phyloP scores from a whole-genome alignment of 768 basidiomycete genomes.

The Russula emetica region DNA sequence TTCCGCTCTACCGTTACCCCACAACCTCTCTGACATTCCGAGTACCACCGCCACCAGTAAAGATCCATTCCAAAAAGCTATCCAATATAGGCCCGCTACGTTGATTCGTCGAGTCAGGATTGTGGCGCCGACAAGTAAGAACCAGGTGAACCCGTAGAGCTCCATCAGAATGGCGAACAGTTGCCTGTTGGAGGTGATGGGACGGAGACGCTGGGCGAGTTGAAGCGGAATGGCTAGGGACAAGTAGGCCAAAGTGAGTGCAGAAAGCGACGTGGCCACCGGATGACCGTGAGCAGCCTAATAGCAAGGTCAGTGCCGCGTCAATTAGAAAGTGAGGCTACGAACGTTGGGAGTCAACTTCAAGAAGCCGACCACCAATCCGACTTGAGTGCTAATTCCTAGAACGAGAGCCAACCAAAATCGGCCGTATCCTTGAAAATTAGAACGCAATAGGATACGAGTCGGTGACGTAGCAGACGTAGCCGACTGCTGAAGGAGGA shows the following conservation, averaged over 20 bases:
- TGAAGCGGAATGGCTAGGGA: slow-evolving; percentile 42
- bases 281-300: slow-evolving; percentile 61
- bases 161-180: slow-evolving; percentile 51
- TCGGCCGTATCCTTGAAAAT: slow-evolving; percentile 43
- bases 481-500: slow-evolving; percentile 28
- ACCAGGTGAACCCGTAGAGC: slow-evolving; percentile 55
- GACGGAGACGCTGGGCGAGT: slow-evolving; percentile 33
- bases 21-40: slow-evolving; percentile 38
- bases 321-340: slow-evolving; percentile 4
- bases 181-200: slow-evolving; percentile 40
- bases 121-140: slow-evolving; percentile 51
- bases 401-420: slow-evolving; percentile 60
- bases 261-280: slow-evolving; percentile 47
- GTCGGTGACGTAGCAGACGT: not conserved
- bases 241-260: slow-evolving; percentile 50
- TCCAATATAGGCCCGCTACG: slow-evolving; percentile 53
- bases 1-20: slow-evolving; percentile 25
- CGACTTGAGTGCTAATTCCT: slow-evolving; percentile 43
- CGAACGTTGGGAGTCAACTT: slow-evolving; percentile 64
- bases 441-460: slow-evolving; percentile 10
- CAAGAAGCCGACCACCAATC: slow-evolving; percentile 47
- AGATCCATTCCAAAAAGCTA: slow-evolving; percentile 51
- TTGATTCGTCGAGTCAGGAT: slow-evolving; percentile 40
- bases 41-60: slow-evolving; percentile 42
- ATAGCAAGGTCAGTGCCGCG: slow-evolving; percentile 6